Percentiles rank a stretch among this genome's conserved stretches.
Conservation (phyloP, 345 rosid species). For the Hibiscus trionum region DNA sequence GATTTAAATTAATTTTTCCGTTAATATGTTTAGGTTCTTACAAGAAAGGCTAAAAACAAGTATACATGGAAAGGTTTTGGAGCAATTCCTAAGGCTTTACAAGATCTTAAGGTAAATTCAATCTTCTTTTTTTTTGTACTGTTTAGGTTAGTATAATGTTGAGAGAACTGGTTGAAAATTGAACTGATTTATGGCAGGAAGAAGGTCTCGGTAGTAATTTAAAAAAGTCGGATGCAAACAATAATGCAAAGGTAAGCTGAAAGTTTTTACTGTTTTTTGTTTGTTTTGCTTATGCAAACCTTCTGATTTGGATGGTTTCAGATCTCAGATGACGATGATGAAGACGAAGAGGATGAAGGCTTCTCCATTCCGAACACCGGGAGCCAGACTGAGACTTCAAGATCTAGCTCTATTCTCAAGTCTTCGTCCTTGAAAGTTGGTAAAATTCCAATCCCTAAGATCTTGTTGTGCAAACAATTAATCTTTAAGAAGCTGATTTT, state of each 20-base stretch:
- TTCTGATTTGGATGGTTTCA: constrained; percentile 8
- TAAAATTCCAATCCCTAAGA: constrained; percentile 10
- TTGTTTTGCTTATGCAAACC: background rate
- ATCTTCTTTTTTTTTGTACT: background rate
- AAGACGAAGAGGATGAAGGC: constrained; percentile 51
- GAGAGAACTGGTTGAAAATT: background rate
- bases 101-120: constrained; percentile 43
- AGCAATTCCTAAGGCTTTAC: constrained; percentile 58
- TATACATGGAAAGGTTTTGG: constrained; percentile 79
- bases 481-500: background rate
- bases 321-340: constrained; percentile 38
- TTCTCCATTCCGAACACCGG: constrained; percentile 47
- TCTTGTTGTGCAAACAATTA: background rate
- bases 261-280: background rate
- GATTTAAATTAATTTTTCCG: background rate
- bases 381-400: constrained; percentile 53
- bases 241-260: constrained; percentile 39
- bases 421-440: constrained; percentile 45
- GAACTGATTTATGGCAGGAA: constrained; percentile 29
- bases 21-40: constrained; percentile 40
- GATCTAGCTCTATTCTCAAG: constrained; percentile 32
- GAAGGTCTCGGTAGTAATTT: constrained; percentile 49
- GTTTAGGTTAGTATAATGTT: background rate
- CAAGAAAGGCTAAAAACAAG: constrained; percentile 62
- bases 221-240: constrained; percentile 29